Percentiles rank a stretch among this genome's conserved stretches.
Evolutionary conservation across 306 rosid species (phyloP).

Genomic region (Vigna trinervia): DNA sequence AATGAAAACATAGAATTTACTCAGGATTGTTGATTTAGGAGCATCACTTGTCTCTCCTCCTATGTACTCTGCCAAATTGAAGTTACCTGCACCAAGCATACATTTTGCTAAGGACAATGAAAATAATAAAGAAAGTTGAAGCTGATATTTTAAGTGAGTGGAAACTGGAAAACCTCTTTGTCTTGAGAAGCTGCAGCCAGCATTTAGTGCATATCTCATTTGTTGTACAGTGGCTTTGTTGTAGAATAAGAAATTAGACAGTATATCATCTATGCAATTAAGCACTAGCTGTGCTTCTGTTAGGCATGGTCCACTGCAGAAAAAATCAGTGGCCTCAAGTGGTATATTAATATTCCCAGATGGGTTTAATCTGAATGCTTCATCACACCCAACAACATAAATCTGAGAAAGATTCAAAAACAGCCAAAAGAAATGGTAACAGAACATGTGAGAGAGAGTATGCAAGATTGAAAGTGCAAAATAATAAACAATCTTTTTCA

Average conservation of each 20-base stretch:
- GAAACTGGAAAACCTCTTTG: conserved; percentile 57
- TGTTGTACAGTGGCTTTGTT: conserved; percentile 62
- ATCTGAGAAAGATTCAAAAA: conserved; percentile 48
- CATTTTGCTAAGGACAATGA: not conserved
- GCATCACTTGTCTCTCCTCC: conserved; percentile 56
- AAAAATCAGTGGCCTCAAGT: conserved; percentile 55
- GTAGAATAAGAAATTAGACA: conserved; percentile 65
- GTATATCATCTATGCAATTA: conserved; percentile 60
- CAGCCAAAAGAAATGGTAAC: not conserved
- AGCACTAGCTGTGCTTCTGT: conserved; percentile 69
- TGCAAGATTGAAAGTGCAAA: not conserved
- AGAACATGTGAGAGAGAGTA: not conserved
- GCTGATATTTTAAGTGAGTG: not conserved
- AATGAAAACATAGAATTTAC: conserved; percentile 33
- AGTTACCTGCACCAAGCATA: conserved; percentile 53
- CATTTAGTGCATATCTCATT: conserved; percentile 59
- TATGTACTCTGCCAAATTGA: conserved; percentile 63
- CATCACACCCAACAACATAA: conserved; percentile 58
- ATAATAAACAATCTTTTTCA: no score
- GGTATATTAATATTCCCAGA: conserved; percentile 69
- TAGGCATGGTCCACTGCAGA: conserved; percentile 78
- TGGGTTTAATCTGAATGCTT: conserved; percentile 71
- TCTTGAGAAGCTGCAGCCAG: conserved; percentile 63
- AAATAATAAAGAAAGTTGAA: not conserved
- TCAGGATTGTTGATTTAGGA: conserved; percentile 23